A percentile compares a stretch with the other conserved stretches of the same genome.
phyloP scores from a whole-genome alignment of 2,329 filamentous ascomycete species.

The Colletotrichum kahawae region DNA sequence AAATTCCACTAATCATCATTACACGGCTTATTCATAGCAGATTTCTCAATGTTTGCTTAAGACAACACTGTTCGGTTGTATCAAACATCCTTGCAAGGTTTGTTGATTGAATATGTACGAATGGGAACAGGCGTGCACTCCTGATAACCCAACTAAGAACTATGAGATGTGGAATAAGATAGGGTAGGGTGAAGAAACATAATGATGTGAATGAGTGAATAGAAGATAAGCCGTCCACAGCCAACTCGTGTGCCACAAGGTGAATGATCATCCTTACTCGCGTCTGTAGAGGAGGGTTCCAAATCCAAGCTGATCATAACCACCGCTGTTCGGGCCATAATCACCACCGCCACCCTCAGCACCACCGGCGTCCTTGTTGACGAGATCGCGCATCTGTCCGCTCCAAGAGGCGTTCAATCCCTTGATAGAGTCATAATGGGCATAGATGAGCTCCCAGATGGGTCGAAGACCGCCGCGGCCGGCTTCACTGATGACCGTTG shows the following conservation, averaged over 20 bases:
- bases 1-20: too few relatives aligned
- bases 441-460: slow-evolving; percentile 42
- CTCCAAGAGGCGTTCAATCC: slow-evolving; percentile 41
- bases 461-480: slow-evolving; percentile 40
- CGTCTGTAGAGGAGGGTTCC: slow-evolving; percentile 31
- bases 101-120: neutral
- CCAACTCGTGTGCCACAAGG: neutral
- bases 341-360: slow-evolving; percentile 49
- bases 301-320: slow-evolving; percentile 42
- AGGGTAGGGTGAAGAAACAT: neutral
- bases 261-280: neutral
- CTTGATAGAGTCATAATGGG: slow-evolving; percentile 43
- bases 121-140: neutral
- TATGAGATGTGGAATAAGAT: neutral
- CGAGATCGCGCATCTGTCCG: slow-evolving; percentile 38
- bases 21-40: too few relatives aligned
- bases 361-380: slow-evolving; percentile 34
- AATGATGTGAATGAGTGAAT: neutral
- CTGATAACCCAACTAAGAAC: neutral
- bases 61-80: fast-evolving
- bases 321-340: slow-evolving; percentile 44
- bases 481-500: slow-evolving; percentile 34
- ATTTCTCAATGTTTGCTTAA: too few relatives aligned
- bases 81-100: neutral
- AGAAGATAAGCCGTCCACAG: neutral